Evolutionary conservation across 208 protist species (phyloP), one percentile per base, ranked within the genome.

Genomic region (Trypanosoma congolense): DNA sequence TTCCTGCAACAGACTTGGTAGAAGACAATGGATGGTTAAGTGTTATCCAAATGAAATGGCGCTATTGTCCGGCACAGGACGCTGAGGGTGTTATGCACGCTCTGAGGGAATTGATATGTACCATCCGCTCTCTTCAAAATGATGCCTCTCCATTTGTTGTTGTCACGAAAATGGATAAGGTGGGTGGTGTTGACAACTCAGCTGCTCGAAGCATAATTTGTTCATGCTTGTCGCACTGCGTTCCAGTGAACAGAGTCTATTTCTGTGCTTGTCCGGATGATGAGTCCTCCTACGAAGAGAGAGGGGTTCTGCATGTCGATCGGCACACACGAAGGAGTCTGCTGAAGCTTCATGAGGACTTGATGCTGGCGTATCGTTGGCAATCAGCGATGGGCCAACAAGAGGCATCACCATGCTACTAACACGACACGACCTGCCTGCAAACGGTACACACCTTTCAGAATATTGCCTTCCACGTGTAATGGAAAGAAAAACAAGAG

Each of bases 91-190:
- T 69, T 30, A 41, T 88, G n/a, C 44, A 80, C n/a, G 68, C 80
- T 55, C 47, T 81, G 24, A 73, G 75, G 43, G 41, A 47, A 21
- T 65, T 92, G 38, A 62, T 73, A 18, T 75, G 59, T 18, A 55
- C 52, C 0, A 47, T 92, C 19, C 77, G 80, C 1, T 50, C 65
- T 4, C 61, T 87, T n/a, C 59, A 87, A 45, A 57, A 80, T 33
- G 80, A 88, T 61, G 55, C 57, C 5, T 61, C 75, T 3, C 78
- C 78, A 0, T 92, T 87, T 73, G 66, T 92, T 22, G 73, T 88
- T 5, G 62, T 92, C 9, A 80, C 72, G 3, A 85, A 90, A 56
- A 92, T 92, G 85, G 85, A 92, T 69, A 66, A 77, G 43, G 65
- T 92, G 45, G 81, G 85, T 41, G 85, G 85, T 0, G 66, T 65